Evolutionary conservation across 2,329 filamentous ascomycete species (phyloP), one percentile per base, ranked within the genome.

Genomic region (Lithohypha guttulata): DNA sequence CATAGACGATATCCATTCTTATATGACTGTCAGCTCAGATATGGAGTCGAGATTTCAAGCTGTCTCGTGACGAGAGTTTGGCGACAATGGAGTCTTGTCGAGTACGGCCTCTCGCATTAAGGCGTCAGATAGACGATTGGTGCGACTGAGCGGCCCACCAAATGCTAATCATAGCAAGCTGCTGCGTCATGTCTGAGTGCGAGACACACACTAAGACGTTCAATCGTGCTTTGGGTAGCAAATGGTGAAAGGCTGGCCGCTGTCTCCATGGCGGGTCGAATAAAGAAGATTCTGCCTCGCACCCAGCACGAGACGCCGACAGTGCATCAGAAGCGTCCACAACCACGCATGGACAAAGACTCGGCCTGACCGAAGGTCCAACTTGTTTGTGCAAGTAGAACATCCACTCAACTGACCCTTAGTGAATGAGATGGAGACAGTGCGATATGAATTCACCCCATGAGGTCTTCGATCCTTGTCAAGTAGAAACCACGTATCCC

Each of bases 71-170:
- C 27, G 27, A 29, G 27, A 29, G 27, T 29, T 14, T 29, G 6
- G 27, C 27, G 27, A 29, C 27, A 29, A 29, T 29, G 27, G 27
- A 29, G 27, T 29, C 27, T 29, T 29, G 27, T 29, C 27, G 27
- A 29, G 27, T 29, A 29, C 27, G 27, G n/a, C 27, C 27, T 14
- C 27, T 29, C 27, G 27, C 27, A 29, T 29, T 14, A 29, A 29
- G 27, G 27, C 27, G 27, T 29, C 27, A n/a, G 27, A 29, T 29
- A 13, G 27, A 29, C 27, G 6, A 29, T 29, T 14, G 27, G 17
- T 14, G 17, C 27, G 27, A 29, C 27, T 29, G 27, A 29, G 27
- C 27, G 17, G 27, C n/a, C 27, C 27, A 29, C 11, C 27, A 29
- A 29, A 13, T 29, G 27, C 27, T 14, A 29, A 13, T 29, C 27